Evolutionary conservation across 2,329 filamentous ascomycete species (phyloP).

Genomic region (Colletotrichum navitas): DNA sequence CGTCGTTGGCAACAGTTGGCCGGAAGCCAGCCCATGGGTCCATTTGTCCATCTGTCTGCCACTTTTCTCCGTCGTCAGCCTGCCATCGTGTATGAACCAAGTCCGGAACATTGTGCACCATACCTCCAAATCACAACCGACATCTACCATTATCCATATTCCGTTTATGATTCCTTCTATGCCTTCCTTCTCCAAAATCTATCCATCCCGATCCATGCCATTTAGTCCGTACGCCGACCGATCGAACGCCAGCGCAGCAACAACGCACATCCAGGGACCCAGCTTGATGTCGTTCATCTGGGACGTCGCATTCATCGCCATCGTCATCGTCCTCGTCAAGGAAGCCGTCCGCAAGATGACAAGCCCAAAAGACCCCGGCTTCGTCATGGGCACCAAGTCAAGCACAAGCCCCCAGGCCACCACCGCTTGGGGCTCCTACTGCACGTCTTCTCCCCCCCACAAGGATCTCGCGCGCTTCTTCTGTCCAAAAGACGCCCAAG

Average conservation of each 20-base stretch:
- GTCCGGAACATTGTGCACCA: background rate
- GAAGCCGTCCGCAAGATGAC: background rate
- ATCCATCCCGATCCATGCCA: background rate
- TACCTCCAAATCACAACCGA: background rate
- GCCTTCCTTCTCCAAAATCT: background rate
- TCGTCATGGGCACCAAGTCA: background rate
- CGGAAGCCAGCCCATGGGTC: background rate
- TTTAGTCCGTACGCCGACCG: background rate
- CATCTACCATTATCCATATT: background rate
- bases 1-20: background rate
- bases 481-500: background rate
- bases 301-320: background rate
- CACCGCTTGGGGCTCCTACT: background rate
- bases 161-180: no score
- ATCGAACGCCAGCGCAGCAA: background rate
- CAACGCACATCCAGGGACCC: background rate
- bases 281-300: background rate
- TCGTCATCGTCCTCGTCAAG: background rate
- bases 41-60: no score
- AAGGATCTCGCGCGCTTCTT: background rate
- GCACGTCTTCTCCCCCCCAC: no score
- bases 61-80: background rate
- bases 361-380: background rate
- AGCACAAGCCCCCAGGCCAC: no score
- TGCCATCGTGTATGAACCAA: background rate